Conservation (phyloP, 768 basidiomycete genomes). For the Russula ochroleuca region DNA sequence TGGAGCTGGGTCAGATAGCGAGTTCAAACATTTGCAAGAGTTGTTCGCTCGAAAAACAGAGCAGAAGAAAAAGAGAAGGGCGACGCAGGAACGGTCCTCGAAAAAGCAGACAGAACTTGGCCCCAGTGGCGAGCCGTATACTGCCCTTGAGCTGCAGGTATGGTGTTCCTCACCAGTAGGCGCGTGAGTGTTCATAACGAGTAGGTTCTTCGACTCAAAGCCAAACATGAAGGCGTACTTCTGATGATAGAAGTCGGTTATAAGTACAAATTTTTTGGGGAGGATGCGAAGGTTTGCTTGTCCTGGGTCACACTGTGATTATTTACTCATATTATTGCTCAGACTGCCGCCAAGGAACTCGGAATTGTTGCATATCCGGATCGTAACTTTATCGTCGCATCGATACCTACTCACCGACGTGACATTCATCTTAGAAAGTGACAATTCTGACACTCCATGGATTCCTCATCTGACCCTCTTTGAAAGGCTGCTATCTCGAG, state of each 20-base stretch:
- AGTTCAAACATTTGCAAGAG: constrained; percentile 45
- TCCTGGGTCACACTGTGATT: not conserved
- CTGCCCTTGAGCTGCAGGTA: constrained; percentile 72
- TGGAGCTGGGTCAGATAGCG: constrained; percentile 43
- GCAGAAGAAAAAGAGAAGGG: constrained; percentile 31
- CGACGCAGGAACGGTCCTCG: constrained; percentile 29
- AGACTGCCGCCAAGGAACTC: constrained; percentile 68
- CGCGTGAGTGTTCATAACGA: not conserved
- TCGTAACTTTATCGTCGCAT: constrained; percentile 71
- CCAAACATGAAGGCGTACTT: constrained; percentile 58
- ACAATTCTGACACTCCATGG: constrained; percentile 23
- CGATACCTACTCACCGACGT: constrained; percentile 63
- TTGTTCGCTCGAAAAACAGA: constrained; percentile 44
- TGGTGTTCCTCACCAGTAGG: constrained; percentile 12
- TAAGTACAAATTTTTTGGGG: constrained; percentile 77
- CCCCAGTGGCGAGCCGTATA: constrained; percentile 66
- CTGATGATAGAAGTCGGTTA: constrained; percentile 84
- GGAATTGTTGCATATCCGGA: constrained; percentile 70
- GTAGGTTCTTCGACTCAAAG: constrained; percentile 57
- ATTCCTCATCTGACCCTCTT: constrained; percentile 19
- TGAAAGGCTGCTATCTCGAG: constrained; percentile 64
- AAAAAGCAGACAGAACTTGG: constrained; percentile 50
- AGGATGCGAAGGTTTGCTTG: constrained; percentile 65
- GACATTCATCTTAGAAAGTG: constrained; percentile 76
- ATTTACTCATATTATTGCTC: not conserved